Conservation (phyloP, 176 grass and related monocot species). For the Pontederia crassipes region DNA sequence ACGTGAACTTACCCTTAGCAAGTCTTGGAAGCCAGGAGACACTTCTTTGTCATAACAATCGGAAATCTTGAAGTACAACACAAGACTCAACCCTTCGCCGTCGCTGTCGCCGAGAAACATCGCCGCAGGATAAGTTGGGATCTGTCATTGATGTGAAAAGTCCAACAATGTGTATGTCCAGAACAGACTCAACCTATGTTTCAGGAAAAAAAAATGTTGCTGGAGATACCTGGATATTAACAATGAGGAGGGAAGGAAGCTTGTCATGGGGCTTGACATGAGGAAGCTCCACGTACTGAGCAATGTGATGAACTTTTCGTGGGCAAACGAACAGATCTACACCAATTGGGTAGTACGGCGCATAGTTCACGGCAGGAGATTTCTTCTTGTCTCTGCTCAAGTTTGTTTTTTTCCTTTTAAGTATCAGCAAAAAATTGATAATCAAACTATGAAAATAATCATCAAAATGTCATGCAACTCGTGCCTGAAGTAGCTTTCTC, state of each 20-base stretch:
- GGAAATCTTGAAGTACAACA: slow-evolving; percentile 82
- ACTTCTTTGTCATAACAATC: slow-evolving; percentile 92
- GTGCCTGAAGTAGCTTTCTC: slow-evolving; percentile 88
- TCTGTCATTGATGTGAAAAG: slow-evolving; percentile 32
- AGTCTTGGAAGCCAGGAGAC: slow-evolving; percentile 77
- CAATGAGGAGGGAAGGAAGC: slow-evolving; percentile 69
- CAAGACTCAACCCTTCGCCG: slow-evolving; percentile 81
- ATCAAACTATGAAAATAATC: no score
- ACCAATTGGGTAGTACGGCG: slow-evolving; percentile 86
- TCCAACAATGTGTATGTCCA: neutral
- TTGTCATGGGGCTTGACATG: slow-evolving; percentile 57
- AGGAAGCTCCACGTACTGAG: slow-evolving; percentile 82
- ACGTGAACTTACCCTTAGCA: slow-evolving; percentile 38
- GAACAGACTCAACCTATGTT: neutral
- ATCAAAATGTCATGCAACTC: neutral
- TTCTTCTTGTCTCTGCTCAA: slow-evolving; percentile 88
- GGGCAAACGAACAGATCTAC: slow-evolving; percentile 78
- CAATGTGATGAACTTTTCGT: slow-evolving; percentile 83
- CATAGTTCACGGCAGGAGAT: slow-evolving; percentile 72
- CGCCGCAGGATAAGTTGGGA: slow-evolving; percentile 88
- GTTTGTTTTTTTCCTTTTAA: no score
- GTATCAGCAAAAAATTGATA: no score
- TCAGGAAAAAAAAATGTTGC: neutral
- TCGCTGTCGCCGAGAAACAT: slow-evolving; percentile 96
- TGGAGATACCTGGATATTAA: slow-evolving; percentile 79